Conservation (phyloP, 2,329 filamentous ascomycete species). For the Ceratocystis lukuohia region DNA sequence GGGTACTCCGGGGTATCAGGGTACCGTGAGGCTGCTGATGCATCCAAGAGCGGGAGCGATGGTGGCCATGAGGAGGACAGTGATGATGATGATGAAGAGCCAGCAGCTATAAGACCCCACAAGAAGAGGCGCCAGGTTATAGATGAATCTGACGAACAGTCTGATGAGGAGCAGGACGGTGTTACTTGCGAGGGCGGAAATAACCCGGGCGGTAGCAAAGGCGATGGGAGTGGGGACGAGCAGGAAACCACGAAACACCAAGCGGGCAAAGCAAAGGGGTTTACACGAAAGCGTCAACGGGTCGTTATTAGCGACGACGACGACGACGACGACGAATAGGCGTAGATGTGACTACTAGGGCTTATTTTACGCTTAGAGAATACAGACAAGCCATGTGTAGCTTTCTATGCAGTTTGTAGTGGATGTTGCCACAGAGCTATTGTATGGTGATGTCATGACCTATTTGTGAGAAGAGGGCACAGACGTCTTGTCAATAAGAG, state of each 20-base stretch:
- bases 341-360: neutral
- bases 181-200: neutral
- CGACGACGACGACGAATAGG: neutral
- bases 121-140: conserved; percentile 4
- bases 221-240: neutral
- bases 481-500: no score
- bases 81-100: neutral
- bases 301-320: conserved; percentile 2
- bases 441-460: no score
- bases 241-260: neutral
- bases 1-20: neutral
- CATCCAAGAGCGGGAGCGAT: no score
- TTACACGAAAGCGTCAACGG: conserved; percentile 4
- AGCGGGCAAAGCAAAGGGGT: neutral
- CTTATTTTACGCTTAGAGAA: neutral
- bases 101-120: neutral
- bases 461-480: no score
- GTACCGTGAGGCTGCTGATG: neutral
- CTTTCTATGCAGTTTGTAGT: no score
- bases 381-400: no score
- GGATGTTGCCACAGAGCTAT: no score
- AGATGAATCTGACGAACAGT: neutral
- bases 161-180: neutral
- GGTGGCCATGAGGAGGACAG: neutral
- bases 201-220: neutral